Percentiles rank a stretch among this genome's conserved stretches.
Evolutionary conservation across 2,329 filamentous ascomycete species (phyloP).

Genomic region (Dothideomycetes sp.): DNA sequence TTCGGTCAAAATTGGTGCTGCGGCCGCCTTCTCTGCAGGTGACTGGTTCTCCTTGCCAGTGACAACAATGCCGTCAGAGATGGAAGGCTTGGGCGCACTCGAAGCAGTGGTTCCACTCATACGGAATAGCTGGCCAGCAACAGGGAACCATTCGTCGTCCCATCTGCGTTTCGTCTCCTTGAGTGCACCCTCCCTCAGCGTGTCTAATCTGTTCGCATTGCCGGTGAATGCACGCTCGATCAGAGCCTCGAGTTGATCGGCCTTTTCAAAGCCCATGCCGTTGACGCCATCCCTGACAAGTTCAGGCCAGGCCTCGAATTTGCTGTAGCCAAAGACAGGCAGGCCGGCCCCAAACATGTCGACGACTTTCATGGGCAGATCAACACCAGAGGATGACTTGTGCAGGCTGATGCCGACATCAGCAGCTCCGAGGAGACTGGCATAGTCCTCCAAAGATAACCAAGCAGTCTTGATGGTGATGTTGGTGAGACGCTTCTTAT

Average conservation of each 20-base stretch:
- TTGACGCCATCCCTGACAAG: constrained; percentile 82
- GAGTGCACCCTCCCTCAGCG: constrained; percentile 63
- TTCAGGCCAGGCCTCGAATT: constrained; percentile 81
- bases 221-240: constrained; percentile 53
- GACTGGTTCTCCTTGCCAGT: not conserved
- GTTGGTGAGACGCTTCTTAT: constrained; percentile 52
- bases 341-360: constrained; percentile 97
- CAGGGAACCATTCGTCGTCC: constrained; percentile 86
- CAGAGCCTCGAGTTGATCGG: constrained; percentile 52
- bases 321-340: constrained; percentile 76
- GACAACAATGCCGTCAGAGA: too few relatives aligned
- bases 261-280: constrained; percentile 70
- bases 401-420: constrained; percentile 88
- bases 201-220: constrained; percentile 49
- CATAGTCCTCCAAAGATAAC: constrained; percentile 76
- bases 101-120: not conserved
- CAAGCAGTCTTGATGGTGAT: constrained; percentile 72
- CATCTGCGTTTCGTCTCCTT: constrained; percentile 65
- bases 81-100: not conserved
- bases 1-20: too few relatives aligned
- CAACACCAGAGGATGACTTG: constrained; percentile 86
- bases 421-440: constrained; percentile 68
- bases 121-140: constrained; percentile 45
- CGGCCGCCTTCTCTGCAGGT: not conserved
- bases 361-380: constrained; percentile 97